phyloP scores from a whole-genome alignment of 805 yeast genomes.

The Tetrapisispora fleetii region DNA sequence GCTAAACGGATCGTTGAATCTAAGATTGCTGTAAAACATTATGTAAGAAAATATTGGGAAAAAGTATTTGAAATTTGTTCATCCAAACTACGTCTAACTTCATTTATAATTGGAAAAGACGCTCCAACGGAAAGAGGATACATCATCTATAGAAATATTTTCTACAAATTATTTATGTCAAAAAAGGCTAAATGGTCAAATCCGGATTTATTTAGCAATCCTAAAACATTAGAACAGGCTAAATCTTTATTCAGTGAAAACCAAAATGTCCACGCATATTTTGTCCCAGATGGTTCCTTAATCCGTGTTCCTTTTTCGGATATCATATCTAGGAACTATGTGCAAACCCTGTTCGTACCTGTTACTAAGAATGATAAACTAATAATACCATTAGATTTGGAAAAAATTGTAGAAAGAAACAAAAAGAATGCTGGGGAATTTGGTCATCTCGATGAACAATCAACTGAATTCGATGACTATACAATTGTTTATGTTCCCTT shows the following conservation, averaged over 20 bases:
- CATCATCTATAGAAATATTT: conserved; percentile 42
- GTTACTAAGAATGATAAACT: conserved; percentile 73
- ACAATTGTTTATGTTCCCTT: conserved; percentile 85
- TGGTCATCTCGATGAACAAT: conserved; percentile 35
- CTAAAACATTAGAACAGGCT: conserved; percentile 43
- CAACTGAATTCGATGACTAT: conserved; percentile 38
- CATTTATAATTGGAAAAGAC: conserved; percentile 63
- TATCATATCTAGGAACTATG: conserved; percentile 54
- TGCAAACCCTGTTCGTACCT: conserved; percentile 62
- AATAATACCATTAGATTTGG: conserved; percentile 30
- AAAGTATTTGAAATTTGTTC: conserved; percentile 47
- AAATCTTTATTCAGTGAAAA: conserved; percentile 34
- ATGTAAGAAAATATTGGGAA: conserved; percentile 50
- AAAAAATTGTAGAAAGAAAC: conserved; percentile 25
- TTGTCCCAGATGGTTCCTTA: conserved; percentile 71
- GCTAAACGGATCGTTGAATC: conserved; percentile 20
- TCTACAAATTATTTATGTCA: conserved; percentile 35
- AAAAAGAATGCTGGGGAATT: conserved; percentile 35
- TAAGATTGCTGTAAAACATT: conserved; percentile 24
- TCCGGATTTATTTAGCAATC: conserved; percentile 48
- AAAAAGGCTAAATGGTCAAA: conserved; percentile 28
- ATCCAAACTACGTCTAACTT: conserved; percentile 56
- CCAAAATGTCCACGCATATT: conserved; percentile 40
- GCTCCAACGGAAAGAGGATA: conserved; percentile 62
- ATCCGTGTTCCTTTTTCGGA: conserved; percentile 85